A percentile compares a stretch with the other conserved stretches of the same genome.
phyloP scores from a whole-genome alignment of 129 eudicot genomes.

The Silybum marianum region DNA sequence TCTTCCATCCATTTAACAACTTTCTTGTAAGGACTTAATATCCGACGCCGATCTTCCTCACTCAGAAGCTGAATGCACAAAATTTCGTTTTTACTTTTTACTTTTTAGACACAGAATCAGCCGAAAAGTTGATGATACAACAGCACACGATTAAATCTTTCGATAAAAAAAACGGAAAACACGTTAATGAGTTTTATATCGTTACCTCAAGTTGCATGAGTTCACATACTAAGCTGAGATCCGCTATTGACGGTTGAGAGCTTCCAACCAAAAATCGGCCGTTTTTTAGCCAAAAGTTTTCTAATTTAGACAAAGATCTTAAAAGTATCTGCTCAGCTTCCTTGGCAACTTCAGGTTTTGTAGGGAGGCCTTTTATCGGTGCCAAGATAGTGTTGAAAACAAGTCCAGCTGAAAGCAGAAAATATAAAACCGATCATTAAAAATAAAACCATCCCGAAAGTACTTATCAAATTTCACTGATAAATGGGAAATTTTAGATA shows the following conservation, averaged over 20 bases:
- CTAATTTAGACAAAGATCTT: constrained; percentile 52
- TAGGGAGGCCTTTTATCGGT: constrained; percentile 46
- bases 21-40: constrained; percentile 60
- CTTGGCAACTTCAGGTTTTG: constrained; percentile 44
- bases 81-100: too few relatives aligned
- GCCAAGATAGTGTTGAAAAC: constrained; percentile 38
- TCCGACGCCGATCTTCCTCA: constrained; percentile 51
- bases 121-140: background rate
- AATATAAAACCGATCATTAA: background rate
- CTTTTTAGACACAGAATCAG: background rate
- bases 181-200: background rate
- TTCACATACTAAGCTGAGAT: constrained; percentile 67
- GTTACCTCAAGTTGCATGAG: constrained; percentile 73
- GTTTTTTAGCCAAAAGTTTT: constrained; percentile 65
- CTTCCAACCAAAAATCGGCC: constrained; percentile 59
- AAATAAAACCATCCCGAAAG: background rate
- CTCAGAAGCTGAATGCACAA: constrained; percentile 44
- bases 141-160: background rate
- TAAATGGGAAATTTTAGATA: background rate
- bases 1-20: constrained; percentile 65
- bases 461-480: background rate
- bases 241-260: constrained; percentile 76
- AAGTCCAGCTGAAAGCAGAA: constrained; percentile 26
- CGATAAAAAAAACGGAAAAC: background rate
- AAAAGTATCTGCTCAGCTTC: constrained; percentile 45